These are phyloP conservation scores for Physcomitrellopsis africana DNA, from an alignment of 225 moss, liverwort and hornwort genomes.

Conservation along the genomic window DNA sequence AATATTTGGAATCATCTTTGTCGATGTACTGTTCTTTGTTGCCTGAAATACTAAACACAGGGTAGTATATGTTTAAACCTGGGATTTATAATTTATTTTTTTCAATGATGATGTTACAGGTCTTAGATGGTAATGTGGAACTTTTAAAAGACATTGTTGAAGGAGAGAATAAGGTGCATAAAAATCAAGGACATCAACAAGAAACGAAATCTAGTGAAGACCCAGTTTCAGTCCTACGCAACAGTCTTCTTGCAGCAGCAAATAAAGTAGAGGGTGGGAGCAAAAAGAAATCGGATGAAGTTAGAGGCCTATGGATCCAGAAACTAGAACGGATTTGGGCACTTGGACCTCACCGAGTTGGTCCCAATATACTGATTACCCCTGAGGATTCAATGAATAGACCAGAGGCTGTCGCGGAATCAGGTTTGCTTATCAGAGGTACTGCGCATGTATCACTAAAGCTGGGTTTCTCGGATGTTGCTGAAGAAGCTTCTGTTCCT, in stretches of 20 bases:
- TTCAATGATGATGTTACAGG: conserved; percentile 51
- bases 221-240: conserved; percentile 59
- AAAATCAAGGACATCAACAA: conserved; percentile 45
- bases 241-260: conserved; percentile 64
- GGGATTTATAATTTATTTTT: neutral
- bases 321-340: conserved; percentile 86
- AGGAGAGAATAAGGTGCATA: conserved; percentile 53
- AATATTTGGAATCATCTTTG: neutral
- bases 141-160: conserved; percentile 83
- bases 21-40: neutral
- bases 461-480: conserved; percentile 57
- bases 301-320: conserved; percentile 47
- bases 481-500: conserved; percentile 19
- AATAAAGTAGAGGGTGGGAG: conserved; percentile 50
- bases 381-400: conserved; percentile 44
- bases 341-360: conserved; percentile 91
- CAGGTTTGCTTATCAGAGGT: conserved; percentile 60
- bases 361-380: conserved; percentile 73
- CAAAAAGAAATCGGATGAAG: conserved; percentile 49
- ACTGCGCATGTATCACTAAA: conserved; percentile 70
- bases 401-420: conserved; percentile 42
- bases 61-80: neutral
- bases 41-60: neutral
- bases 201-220: conserved; percentile 53
- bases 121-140: conserved; percentile 79